A percentile compares a stretch with the other conserved stretches of the same genome.
Conservation (phyloP, 352 stramenopile species). For the Phytophthora uliginosa region DNA sequence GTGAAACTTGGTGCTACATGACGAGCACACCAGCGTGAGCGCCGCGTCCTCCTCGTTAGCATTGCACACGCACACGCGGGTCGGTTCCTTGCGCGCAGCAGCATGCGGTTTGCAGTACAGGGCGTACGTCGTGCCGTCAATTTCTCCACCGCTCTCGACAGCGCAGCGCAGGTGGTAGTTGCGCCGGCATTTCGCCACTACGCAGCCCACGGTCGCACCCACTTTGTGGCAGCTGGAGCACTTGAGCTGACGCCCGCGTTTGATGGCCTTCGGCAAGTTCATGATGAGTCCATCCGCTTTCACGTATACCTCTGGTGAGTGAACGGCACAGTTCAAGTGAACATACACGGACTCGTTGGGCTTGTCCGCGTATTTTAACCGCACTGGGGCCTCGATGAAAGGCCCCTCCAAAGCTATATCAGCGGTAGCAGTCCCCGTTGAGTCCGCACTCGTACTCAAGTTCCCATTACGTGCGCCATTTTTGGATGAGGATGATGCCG, state of each 20-base stretch:
- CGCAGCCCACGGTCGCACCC: constrained; percentile 82
- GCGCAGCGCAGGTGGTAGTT: constrained; percentile 88
- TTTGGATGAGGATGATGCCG: constrained; percentile 12
- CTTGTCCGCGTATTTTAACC: constrained; percentile 81
- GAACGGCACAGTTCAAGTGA: constrained; percentile 86
- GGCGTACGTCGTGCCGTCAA: constrained; percentile 77
- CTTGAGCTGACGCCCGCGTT: constrained; percentile 80
- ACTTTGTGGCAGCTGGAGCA: constrained; percentile 75
- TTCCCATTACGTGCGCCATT: constrained; percentile 25
- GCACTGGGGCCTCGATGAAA: constrained; percentile 82
- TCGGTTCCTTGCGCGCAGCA: constrained; percentile 45
- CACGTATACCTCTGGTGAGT: constrained; percentile 87
- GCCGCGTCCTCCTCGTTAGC: constrained; percentile 50
- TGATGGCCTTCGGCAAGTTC: constrained; percentile 81
- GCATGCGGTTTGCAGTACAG: constrained; percentile 82
- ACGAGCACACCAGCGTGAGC: constrained; percentile 69
- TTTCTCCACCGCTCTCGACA: constrained; percentile 75
- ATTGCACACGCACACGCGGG: constrained; percentile 56
- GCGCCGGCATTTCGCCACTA: constrained; percentile 78
- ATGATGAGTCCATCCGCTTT: constrained; percentile 86
- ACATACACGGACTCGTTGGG: constrained; percentile 74
- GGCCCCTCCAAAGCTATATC: constrained; percentile 61
- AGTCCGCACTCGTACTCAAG: constrained; percentile 12
- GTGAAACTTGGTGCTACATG: constrained; percentile 78
- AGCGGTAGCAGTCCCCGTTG: constrained; percentile 28